Evolutionary conservation across 805 yeast species (phyloP), one percentile per base, ranked within the genome.

Genomic region (Candida ponderosae): DNA sequence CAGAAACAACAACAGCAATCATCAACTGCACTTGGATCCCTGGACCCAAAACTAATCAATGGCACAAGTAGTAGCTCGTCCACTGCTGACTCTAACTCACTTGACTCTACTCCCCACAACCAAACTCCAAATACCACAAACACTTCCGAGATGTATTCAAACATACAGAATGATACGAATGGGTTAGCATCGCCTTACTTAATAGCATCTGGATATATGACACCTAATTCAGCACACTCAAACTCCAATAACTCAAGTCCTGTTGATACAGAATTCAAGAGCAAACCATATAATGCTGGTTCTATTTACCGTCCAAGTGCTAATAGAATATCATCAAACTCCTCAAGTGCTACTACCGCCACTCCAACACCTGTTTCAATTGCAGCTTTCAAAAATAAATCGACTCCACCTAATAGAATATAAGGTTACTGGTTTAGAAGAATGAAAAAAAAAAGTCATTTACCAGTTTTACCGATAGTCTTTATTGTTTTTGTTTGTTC

Each of bases 161-260:
- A 47, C 6, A n/a, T 45, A 5, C 38, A 36, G 8, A 35, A 36
- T 4, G 54, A 53, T 6, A 50, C 60, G 28, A 38, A 48, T 28
- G 86, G 86, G 0, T 73, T 81, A 53, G 70, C 80, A 0, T 79
- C 87, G 6, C 87, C 88, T 2, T 81, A 78, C 46, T 62, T 79
- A 33, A 56, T 79, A 40, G 82, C 85, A 0, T 73, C 83, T 0
- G 85, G 84, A 1, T 50, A 74, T 23, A 51, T 71, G 35, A 24
- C 28, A 24, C 28, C 28, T 9, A 6, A 32, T 6, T 43, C 52
- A 1, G 35, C 50, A 6, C 28, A 38, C 6, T 23, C 36, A 14
- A 24, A 11, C 5, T 24, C 28, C 5, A 24, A 24, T 24, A 14
- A 24, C 6, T 44, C 40, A 21, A 44, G 51, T 18, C 48, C 53